Evolutionary conservation across 176 grass and related monocot species (phyloP), one percentile per base, ranked within the genome.

Genomic region (Aechmea fasciata): DNA sequence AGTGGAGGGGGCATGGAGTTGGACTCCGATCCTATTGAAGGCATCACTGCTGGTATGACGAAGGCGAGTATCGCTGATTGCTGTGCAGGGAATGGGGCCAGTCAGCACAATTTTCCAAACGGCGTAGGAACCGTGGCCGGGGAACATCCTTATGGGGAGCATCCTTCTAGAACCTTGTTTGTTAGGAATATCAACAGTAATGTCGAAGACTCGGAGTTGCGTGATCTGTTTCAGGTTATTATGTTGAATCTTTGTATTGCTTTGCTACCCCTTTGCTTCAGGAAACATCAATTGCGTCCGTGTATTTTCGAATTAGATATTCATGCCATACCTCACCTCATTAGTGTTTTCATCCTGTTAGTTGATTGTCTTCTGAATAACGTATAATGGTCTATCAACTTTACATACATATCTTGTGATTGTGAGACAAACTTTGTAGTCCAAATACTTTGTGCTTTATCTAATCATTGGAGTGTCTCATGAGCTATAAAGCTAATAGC

Each of bases 181-280:
- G 84, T 87, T 9, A 48, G 84, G 47, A 87, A 87, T 67, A 87
- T 87, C 19, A 87, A 87, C 51, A 87, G 84, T 64, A 87, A 75
- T 72, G 75, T 82, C n/a, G 79, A 86, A 64, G 84, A 87, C 49
- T 75, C 67, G 17, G 84, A 87, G 59, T 66, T 87, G 26, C 71
- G 26, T 23, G 66, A 47, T 18, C 51, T 87, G 17, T 87, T 87
- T 79, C 79, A 87, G 84, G 84, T 87, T 75, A 71, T 13, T 67
- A 28, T 63, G 25, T 26, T 2, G 1, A 26, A 26, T 26, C 25
- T 26, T 26, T 26, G 25, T 26, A n/a, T 19, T 57, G 51, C 15
- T 11, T 54, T 54, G 11, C 11, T 54, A 54, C 51, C 51, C 15
- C 11, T 54, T 54, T 13, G 51, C 51, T 54, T 54, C 11, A 5